Percentiles rank a stretch among this genome's conserved stretches.
phyloP scores from a whole-genome alignment of 192 early-diverging fungal genomes.

The Kappamyces sp. region DNA sequence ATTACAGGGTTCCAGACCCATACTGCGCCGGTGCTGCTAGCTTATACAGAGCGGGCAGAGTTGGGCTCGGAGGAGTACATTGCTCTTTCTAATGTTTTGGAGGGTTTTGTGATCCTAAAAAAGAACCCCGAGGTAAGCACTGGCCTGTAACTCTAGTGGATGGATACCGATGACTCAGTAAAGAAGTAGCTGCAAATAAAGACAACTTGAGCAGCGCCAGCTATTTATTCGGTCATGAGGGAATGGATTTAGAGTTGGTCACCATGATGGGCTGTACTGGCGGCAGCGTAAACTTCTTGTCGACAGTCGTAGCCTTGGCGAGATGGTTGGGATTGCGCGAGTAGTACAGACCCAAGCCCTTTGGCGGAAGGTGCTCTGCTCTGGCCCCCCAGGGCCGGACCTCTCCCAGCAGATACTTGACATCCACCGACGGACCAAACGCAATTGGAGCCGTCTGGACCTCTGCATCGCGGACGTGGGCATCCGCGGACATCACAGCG shows the following conservation, averaged over 20 bases:
- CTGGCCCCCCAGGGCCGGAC: slow-evolving; percentile 45
- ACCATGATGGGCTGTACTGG: background rate
- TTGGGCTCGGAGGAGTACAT: slow-evolving; percentile 95
- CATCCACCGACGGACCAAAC: slow-evolving; percentile 19
- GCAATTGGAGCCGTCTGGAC: slow-evolving; percentile 22
- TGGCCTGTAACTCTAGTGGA: background rate
- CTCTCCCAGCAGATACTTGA: slow-evolving; percentile 37
- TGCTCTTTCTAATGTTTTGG: slow-evolving; percentile 76
- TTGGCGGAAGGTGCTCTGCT: slow-evolving; percentile 34
- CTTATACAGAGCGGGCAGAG: slow-evolving; percentile 94
- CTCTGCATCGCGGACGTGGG: slow-evolving; percentile 7
- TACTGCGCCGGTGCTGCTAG: slow-evolving; percentile 92
- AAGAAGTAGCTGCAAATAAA: too few species aligned
- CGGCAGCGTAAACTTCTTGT: background rate
- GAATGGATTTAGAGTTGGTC: background rate
- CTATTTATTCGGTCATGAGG: background rate
- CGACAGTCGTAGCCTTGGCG: background rate
- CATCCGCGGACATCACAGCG: slow-evolving; percentile 19
- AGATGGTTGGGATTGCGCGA: background rate
- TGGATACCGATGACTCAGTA: background rate
- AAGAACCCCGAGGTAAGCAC: slow-evolving; percentile 65
- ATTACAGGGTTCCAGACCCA: slow-evolving; percentile 99
- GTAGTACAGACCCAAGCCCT: slow-evolving; percentile 21
- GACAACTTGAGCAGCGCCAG: background rate
- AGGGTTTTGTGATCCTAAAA: slow-evolving; percentile 92